Evolutionary conservation across 176 grass and related monocot species (phyloP), one percentile per base, ranked within the genome.

Genomic region (Alopecurus myosuroides): DNA sequence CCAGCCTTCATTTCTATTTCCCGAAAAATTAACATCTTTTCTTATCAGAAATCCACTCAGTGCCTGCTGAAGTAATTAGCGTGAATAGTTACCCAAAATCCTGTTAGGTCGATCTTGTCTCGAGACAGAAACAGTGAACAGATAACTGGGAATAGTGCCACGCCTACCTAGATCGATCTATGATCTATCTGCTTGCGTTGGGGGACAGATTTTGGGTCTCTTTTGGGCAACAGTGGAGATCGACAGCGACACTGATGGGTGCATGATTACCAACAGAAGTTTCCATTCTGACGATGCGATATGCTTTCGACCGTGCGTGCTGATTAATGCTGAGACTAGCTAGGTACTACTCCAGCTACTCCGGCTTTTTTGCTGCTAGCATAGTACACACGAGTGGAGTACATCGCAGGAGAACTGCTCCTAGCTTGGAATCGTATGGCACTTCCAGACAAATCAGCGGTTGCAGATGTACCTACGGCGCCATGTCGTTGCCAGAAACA

Each of bases 81-180:
- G n/a, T n/a, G n/a, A n/a, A n/a, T n/a, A n/a, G n/a, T n/a, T n/a
- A n/a, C n/a, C n/a, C n/a, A n/a, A n/a, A n/a, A n/a, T n/a, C n/a
- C n/a, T n/a, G n/a, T n/a, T n/a, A n/a, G n/a, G n/a, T n/a, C n/a
- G 70, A 48, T 63, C 71, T 50, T 74, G 17, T 49, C 71, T 31
- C 6, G 29, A 13, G 18, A 25, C 30, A 37, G 41, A 34, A 8
- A 28, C 22, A 36, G 41, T 34, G 31, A 36, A 26, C 3, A n/a
- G n/a, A n/a, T n/a, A n/a, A n/a, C n/a, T n/a, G n/a, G n/a, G n/a
- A n/a, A n/a, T n/a, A n/a, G n/a, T n/a, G n/a, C n/a, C n/a, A 78
- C 42, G 1, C 45, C 79, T 74, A 79, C 55, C 79, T 83, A 83
- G 11, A 79, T 39, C 66, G n/a, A n/a, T n/a, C n/a, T n/a, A n/a